phyloP scores from a whole-genome alignment of 805 yeast species.

The Wickerhamiella azyma region DNA sequence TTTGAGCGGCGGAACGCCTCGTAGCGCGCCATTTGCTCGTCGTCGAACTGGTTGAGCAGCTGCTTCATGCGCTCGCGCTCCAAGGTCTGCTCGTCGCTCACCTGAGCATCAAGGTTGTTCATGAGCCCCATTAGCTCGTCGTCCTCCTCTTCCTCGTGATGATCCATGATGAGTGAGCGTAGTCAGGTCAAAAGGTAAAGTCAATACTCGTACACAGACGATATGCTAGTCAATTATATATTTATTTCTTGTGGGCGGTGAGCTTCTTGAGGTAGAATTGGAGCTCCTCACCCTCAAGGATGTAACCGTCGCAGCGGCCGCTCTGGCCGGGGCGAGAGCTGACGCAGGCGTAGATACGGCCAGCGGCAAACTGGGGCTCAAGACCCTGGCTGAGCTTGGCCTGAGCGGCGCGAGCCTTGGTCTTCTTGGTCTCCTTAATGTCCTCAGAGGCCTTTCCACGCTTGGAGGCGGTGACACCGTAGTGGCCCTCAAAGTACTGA shows the following conservation, averaged over 20 bases:
- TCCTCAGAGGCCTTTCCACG: constrained; percentile 59
- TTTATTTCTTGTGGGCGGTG: constrained; percentile 89
- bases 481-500: constrained; percentile 98
- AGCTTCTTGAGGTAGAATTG: constrained; percentile 99
- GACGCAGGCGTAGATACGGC: constrained; percentile 96
- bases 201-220: too few relatives aligned
- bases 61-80: constrained; percentile 30
- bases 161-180: neutral
- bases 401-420: constrained; percentile 57
- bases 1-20: constrained; percentile 77
- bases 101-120: neutral
- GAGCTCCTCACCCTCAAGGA: constrained; percentile 99
- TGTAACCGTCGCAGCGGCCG: constrained; percentile 99
- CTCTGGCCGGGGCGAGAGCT: constrained; percentile 99
- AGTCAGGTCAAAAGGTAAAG: too few relatives aligned
- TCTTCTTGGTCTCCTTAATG: constrained; percentile 65
- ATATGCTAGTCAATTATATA: constrained; percentile 14
- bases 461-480: constrained; percentile 56
- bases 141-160: constrained; percentile 2
- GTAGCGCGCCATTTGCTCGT: constrained; percentile 75
- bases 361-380: constrained; percentile 94
- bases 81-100: constrained; percentile 15
- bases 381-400: constrained; percentile 84
- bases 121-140: constrained; percentile 4
- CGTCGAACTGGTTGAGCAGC: constrained; percentile 57